Base-by-base conservation (phyloP, 306 rosid species). In the Ammopiptanthus mongolicus region DNA sequence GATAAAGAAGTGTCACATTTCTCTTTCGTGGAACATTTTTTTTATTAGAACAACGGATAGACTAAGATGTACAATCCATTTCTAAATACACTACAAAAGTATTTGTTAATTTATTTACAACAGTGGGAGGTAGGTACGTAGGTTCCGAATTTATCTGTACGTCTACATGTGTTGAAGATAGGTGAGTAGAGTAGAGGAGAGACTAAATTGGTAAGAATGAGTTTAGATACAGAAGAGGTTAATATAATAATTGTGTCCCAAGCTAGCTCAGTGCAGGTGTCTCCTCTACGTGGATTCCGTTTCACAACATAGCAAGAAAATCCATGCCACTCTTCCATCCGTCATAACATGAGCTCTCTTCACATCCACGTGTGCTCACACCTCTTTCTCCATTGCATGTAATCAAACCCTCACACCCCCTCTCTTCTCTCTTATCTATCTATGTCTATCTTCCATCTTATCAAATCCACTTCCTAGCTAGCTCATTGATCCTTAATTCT, bases 331-430 rank as follows among this genome's bases (percentile, higher is more conserved):
- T 42, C 39, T 29, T 86, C 88, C 87, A 89, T 83, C 42, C 82
- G 91, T 84, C 91, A 71, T 69, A 76, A 73, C 5, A 72, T 37
- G 22, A 73, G 80, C 76, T 41, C 34, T 15, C 73, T 51, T 69
- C 46, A 75, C 19, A 28, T 76, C 65, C 87, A 89, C 89, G 91
- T 85, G 91, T 84, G 34, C 18, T 84, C 73, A 34, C 53, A 57
- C 37, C 75, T 21, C 9, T 25, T 42, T 3, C 72, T 78, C 10
- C 55, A 52, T 48, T 69, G 67, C 62, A 79, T 72, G 83, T 14
- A 33, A 4, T 65, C 51, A 68, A 12, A 19, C 14, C 41, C 33
- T 15, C 36, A 6, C 3, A 11, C 37, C 1, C 44, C 46, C 13
- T 18, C 12, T 69, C 23, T 34, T 47, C 29, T 69, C 34, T 58